A percentile compares a stretch with the other conserved stretches of the same genome.
Evolutionary conservation across 2,329 filamentous ascomycete genomes (phyloP).

Genomic region (Sordariomycetes sp.): DNA sequence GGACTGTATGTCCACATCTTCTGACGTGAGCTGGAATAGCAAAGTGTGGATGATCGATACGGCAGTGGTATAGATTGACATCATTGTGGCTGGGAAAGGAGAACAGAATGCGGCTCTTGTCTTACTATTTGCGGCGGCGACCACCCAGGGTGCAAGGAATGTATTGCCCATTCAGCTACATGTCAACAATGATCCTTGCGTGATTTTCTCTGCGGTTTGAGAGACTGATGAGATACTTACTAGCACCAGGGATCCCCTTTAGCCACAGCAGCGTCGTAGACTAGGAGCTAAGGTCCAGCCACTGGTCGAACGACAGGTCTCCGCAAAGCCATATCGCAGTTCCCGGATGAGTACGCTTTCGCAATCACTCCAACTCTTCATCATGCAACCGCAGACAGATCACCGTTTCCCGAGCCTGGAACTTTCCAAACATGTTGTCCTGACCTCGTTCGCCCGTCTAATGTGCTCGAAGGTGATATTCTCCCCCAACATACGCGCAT

Average conservation of each 20-base stretch:
- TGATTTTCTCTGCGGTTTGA: not conserved
- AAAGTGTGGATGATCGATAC: not conserved
- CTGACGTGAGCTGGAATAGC: not conserved
- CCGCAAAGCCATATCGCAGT: not conserved
- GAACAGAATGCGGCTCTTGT: not conserved
- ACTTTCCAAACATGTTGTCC: not conserved
- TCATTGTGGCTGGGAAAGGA: not conserved
- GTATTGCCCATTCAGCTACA: not conserved
- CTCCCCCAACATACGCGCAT: not conserved
- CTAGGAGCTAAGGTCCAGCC: not conserved
- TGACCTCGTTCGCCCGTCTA: not conserved
- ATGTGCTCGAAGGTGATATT: constrained; percentile 1
- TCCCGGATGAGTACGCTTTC: not conserved
- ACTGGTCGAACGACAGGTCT: not conserved
- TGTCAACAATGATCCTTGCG: not conserved
- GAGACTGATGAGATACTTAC: not conserved
- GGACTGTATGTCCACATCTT: not conserved
- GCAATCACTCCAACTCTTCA: not conserved
- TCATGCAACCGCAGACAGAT: not conserved
- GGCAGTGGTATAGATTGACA: not conserved
- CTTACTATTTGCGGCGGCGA: not conserved
- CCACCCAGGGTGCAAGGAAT: not conserved
- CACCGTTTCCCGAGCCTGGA: not conserved
- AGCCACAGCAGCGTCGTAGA: not conserved
- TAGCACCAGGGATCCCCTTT: not conserved